Evolutionary conservation across 306 rosid species (phyloP).

Genomic region (Acacia crassicarpa): DNA sequence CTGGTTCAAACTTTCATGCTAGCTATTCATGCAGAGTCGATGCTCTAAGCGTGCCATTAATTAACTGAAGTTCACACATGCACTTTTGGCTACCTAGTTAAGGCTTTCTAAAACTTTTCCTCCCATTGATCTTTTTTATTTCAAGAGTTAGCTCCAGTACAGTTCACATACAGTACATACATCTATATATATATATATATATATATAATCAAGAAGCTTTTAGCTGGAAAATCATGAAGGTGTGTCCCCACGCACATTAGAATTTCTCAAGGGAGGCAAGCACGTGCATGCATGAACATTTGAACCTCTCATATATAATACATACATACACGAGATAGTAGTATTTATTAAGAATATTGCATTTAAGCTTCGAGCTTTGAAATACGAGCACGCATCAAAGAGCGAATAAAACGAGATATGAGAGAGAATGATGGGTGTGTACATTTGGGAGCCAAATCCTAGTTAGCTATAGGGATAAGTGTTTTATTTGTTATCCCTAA

Average conservation of each 20-base stretch:
- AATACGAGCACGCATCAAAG: neutral
- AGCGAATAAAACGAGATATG: neutral
- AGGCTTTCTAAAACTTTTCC: neutral
- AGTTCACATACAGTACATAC: neutral
- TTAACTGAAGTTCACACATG: neutral
- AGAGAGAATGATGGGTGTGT: neutral
- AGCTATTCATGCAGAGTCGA: neutral
- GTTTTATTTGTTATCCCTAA: constrained; percentile 36
- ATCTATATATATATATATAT: too few relatives aligned
- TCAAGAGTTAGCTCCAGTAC: neutral
- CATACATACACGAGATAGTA: constrained; percentile 12
- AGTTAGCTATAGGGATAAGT: constrained; percentile 36
- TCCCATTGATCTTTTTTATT: neutral
- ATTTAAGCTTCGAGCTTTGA: neutral
- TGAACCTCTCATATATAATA: constrained; percentile 38
- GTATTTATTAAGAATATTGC: neutral
- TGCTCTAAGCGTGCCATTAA: neutral
- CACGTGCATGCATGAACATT: constrained; percentile 75
- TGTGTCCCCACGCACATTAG: constrained; percentile 39
- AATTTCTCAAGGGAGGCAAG: constrained; percentile 40
- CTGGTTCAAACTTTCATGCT: constrained; percentile 31
- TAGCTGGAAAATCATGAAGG: constrained; percentile 37
- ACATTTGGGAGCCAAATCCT: constrained; percentile 6
- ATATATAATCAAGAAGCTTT: neutral
- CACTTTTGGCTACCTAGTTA: neutral